A percentile compares a stretch with the other conserved stretches of the same genome.
Conservation (phyloP, 805 yeast genomes). For the Barnettozyma sucrosica region DNA sequence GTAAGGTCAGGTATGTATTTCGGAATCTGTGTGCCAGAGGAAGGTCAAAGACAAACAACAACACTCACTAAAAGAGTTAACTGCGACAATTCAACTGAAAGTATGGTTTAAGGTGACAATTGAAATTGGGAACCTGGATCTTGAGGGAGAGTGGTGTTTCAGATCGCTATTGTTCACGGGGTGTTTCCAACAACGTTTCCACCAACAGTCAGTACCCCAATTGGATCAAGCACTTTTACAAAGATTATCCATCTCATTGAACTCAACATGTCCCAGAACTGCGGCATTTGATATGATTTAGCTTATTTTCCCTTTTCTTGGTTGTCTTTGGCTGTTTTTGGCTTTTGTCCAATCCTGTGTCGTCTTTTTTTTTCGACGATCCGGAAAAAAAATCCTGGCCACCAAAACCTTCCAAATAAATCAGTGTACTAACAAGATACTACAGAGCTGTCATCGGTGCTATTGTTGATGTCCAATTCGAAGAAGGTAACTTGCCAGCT, state of each 20-base stretch:
- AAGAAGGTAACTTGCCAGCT: slow-evolving; percentile 94
- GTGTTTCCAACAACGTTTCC: too few species aligned
- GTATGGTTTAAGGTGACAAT: background rate
- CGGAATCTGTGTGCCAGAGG: background rate
- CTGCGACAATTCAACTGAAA: background rate
- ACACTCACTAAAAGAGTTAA: background rate
- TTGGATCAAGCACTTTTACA: background rate
- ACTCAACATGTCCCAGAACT: too few species aligned
- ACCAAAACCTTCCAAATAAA: background rate
- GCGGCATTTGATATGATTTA: too few species aligned
- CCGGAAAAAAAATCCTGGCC: slow-evolving; percentile 1
- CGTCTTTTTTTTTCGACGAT: slow-evolving; percentile 3
- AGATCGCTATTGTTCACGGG: background rate
- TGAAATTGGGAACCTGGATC: background rate
- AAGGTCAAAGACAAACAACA: background rate
- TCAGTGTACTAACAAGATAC: slow-evolving; percentile 14
- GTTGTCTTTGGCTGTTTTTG: background rate
- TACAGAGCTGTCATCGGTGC: slow-evolving; percentile 96
- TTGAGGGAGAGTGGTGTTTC: background rate
- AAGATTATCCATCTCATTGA: too few species aligned
- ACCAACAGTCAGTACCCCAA: background rate
- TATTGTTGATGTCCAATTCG: slow-evolving; percentile 98
- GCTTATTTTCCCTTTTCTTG: background rate
- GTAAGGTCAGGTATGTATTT: slow-evolving; percentile 80
- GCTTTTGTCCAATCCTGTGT: background rate